These are phyloP conservation scores for Dionaea muscipula DNA, from an alignment of 179 eudicot genomes.

Conservation along the genomic window DNA sequence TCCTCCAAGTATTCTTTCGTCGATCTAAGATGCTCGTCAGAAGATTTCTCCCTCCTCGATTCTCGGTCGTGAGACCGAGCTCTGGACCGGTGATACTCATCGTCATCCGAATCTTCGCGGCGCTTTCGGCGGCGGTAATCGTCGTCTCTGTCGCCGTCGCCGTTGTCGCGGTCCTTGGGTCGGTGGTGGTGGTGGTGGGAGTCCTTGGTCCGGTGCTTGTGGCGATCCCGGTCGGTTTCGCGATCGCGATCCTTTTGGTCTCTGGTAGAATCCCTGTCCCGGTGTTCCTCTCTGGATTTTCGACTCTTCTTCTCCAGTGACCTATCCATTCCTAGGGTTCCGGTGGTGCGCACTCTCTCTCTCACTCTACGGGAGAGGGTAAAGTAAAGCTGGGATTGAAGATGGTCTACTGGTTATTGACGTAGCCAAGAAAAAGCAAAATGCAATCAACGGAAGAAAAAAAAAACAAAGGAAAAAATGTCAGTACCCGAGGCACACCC, in stretches of 20 bases:
- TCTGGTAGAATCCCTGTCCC: not conserved
- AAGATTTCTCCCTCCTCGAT: slow-evolving; percentile 26
- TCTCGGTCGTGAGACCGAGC: slow-evolving; percentile 15
- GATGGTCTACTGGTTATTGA: too few species aligned
- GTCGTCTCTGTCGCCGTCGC: not conserved
- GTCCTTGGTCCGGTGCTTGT: slow-evolving; percentile 16
- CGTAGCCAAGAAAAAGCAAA: too few species aligned
- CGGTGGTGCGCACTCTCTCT: not conserved
- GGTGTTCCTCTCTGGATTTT: not conserved
- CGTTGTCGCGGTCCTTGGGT: slow-evolving; percentile 5
- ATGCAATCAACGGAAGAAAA: too few species aligned
- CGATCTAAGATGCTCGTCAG: slow-evolving; percentile 17
- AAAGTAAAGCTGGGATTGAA: too few species aligned
- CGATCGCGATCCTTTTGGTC: slow-evolving; percentile 7
- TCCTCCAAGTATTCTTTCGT: slow-evolving; percentile 20
- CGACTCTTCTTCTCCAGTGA: not conserved
- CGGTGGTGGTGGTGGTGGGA: slow-evolving; percentile 20
- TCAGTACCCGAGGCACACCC: too few species aligned
- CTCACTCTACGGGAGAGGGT: too few species aligned
- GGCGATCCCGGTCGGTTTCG: slow-evolving; percentile 20
- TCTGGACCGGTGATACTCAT: slow-evolving; percentile 15
- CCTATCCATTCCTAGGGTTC: not conserved
- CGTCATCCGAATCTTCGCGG: slow-evolving; percentile 10
- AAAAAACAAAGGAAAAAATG: too few species aligned
- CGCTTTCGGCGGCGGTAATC: slow-evolving; percentile 10